A percentile compares a stretch with the other conserved stretches of the same genome.
Conservation (phyloP, 192 early-diverging fungal genomes). For the Entomortierella parvispora region DNA sequence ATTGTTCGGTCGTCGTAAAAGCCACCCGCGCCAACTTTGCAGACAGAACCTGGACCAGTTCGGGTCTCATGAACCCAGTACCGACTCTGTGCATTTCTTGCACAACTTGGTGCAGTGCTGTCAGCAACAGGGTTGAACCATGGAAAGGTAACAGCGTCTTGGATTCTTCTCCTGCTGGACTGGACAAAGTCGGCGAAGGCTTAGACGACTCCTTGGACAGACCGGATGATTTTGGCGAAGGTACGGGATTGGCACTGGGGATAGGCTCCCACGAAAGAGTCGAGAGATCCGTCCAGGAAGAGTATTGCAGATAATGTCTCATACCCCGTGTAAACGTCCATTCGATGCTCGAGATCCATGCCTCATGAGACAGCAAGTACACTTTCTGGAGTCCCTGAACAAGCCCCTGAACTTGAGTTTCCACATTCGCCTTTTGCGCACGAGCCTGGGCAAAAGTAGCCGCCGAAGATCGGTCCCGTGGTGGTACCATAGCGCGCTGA, state of each 20-base stretch:
- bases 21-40: constrained; percentile 3
- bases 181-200: background rate
- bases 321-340: constrained; percentile 33
- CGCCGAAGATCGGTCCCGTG: background rate
- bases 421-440: constrained; percentile 27
- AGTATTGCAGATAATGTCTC: constrained; percentile 18
- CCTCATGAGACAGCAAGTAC: constrained; percentile 53
- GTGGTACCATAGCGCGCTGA: constrained; percentile 14
- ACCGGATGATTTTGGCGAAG: constrained; percentile 3
- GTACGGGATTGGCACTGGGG: background rate
- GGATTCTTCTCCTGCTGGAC: constrained; percentile 9
- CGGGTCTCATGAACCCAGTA: constrained; percentile 37
- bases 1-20: constrained; percentile 15
- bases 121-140: constrained; percentile 28
- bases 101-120: constrained; percentile 30
- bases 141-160: constrained; percentile 41
- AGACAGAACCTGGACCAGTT: constrained; percentile 21
- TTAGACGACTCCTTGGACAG: background rate
- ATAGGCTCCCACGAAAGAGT: constrained; percentile 63
- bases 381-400: constrained; percentile 38
- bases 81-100: constrained; percentile 48
- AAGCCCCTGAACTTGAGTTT: constrained; percentile 42
- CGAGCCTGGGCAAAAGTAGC: constrained; percentile 30
- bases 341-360: constrained; percentile 53
- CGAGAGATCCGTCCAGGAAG: constrained; percentile 55